These are phyloP conservation scores for Ophiostoma populinum DNA, from an alignment of 2,329 filamentous ascomycete species.

Conservation along the genomic window DNA sequence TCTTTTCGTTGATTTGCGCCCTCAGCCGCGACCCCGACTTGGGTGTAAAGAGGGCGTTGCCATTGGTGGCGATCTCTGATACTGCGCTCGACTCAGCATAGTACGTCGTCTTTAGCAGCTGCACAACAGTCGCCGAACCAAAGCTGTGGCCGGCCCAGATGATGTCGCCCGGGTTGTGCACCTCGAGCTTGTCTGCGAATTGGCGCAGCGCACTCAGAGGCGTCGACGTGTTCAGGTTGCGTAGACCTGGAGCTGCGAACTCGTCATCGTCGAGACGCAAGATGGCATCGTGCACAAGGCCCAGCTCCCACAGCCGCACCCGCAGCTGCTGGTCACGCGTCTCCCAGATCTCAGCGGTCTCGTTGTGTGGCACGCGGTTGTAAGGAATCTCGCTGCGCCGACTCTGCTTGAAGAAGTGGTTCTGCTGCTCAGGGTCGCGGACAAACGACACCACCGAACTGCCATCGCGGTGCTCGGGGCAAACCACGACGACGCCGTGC, in stretches of 20 bases:
- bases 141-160: slow-evolving; percentile 70
- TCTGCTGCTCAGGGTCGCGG: slow-evolving; percentile 37
- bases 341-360: slow-evolving; percentile 46
- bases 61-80: slow-evolving; percentile 27
- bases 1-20: slow-evolving; percentile 49
- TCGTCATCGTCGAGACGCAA: slow-evolving; percentile 43
- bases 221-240: slow-evolving; percentile 34
- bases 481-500: slow-evolving; percentile 64
- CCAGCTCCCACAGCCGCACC: slow-evolving; percentile 65
- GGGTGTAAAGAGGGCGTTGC: slow-evolving; percentile 44
- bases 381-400: slow-evolving; percentile 27
- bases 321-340: slow-evolving; percentile 54
- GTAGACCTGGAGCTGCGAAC: slow-evolving; percentile 14
- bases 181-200: slow-evolving; percentile 44
- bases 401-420: slow-evolving; percentile 19
- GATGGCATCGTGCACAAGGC: slow-evolving; percentile 50
- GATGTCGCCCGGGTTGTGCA: slow-evolving; percentile 55
- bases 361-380: slow-evolving; percentile 40
- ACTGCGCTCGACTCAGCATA: slow-evolving; percentile 42
- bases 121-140: slow-evolving; percentile 55
- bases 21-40: slow-evolving; percentile 35
- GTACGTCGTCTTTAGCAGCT: slow-evolving; percentile 65
- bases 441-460: slow-evolving; percentile 61
- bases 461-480: slow-evolving; percentile 69
- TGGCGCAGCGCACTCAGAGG: slow-evolving; percentile 32